Evolutionary conservation across 2,329 filamentous ascomycete species (phyloP).

Genomic region (Fusarium luffae): DNA sequence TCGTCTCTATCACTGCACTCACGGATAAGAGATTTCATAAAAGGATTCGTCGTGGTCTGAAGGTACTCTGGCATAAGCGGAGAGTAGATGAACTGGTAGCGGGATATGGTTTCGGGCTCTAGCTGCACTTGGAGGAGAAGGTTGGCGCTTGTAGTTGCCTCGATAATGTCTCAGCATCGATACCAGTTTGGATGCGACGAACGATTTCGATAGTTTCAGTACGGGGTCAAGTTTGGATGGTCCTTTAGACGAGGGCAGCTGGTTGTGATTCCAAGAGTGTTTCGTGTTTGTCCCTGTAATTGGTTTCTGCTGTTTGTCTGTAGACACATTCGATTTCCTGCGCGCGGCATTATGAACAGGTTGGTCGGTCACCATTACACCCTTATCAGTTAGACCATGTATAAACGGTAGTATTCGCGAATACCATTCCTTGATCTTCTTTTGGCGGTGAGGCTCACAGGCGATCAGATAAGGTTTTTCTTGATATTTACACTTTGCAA

Average conservation of each 20-base stretch:
- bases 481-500: too few relatives aligned
- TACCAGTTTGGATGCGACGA: neutral
- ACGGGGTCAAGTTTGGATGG: neutral
- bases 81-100: slow-evolving; percentile 6
- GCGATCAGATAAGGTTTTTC: too few relatives aligned
- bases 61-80: slow-evolving; percentile 5
- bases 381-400: too few relatives aligned
- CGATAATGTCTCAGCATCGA: neutral
- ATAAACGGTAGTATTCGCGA: too few relatives aligned
- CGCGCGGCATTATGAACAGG: too few relatives aligned
- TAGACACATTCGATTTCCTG: too few relatives aligned
- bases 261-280: slow-evolving; percentile 20
- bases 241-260: neutral
- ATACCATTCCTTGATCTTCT: too few relatives aligned
- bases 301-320: too few relatives aligned
- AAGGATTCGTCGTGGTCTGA: neutral
- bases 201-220: slow-evolving; percentile 3
- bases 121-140: slow-evolving; percentile 17
- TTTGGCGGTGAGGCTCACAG: too few relatives aligned
- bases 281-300: too few relatives aligned
- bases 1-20: slow-evolving; percentile 10
- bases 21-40: slow-evolving; percentile 11
- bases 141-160: slow-evolving; percentile 3
- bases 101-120: neutral
- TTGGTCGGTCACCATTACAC: too few relatives aligned